Percentiles rank a stretch among this genome's conserved stretches.
Conservation (phyloP, 148 eudicot species). For the Rhododendron simsii region DNA sequence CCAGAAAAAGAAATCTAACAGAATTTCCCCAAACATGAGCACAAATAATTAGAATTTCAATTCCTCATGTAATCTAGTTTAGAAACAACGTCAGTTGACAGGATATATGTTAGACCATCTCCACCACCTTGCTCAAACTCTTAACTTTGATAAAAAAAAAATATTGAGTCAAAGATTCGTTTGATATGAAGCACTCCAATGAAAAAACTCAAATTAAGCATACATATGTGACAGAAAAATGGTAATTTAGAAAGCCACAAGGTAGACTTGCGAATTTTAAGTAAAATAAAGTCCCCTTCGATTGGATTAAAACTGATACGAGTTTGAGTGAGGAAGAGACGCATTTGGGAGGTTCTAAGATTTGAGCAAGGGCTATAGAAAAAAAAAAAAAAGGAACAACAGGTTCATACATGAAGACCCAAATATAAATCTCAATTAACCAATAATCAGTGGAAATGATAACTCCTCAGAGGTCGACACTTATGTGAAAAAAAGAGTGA, state of each 20-base stretch:
- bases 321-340: background rate
- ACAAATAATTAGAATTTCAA: slow-evolving; percentile 9
- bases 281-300: background rate
- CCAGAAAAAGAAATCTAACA: slow-evolving; percentile 64
- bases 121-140: background rate
- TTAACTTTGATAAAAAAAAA: background rate
- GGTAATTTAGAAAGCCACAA: background rate
- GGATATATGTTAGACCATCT: background rate
- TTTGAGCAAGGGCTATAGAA: background rate
- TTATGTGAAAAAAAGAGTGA: background rate
- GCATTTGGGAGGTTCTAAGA: background rate
- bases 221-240: too few relatives aligned
- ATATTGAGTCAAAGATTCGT: background rate
- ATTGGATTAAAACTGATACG: background rate
- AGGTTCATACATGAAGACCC: background rate
- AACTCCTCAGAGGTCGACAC: too few relatives aligned
- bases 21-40: slow-evolving; percentile 5
- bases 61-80: background rate
- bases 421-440: background rate
- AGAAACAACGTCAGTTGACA: background rate
- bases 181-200: background rate
- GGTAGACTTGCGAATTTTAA: background rate
- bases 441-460: background rate
- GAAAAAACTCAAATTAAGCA: too few relatives aligned
- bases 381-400: background rate